Percentiles rank a stretch among this genome's conserved stretches.
These are phyloP conservation scores for Papiliotrema terrestris DNA, from an alignment of 1,284 basidiomycete genomes.

Conservation along the genomic window DNA sequence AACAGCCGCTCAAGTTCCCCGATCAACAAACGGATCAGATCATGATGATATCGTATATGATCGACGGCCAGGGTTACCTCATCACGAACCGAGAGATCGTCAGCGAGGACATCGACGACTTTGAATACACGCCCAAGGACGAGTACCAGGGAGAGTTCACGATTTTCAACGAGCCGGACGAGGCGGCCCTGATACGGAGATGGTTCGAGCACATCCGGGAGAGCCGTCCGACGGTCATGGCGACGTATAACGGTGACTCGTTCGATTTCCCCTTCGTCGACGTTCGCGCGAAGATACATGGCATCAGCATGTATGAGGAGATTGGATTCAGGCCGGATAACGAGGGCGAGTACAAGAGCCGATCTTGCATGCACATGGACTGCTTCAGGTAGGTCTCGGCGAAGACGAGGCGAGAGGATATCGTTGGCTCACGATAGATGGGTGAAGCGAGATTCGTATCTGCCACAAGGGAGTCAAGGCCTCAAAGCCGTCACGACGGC, in stretches of 20 bases:
- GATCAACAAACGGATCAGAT: conserved; percentile 95
- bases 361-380: conserved; percentile 96
- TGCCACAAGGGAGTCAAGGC: conserved; percentile 97
- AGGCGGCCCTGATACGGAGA: conserved; percentile 75
- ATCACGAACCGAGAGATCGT: conserved; percentile 98
- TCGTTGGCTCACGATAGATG: conserved; percentile 53
- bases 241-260: conserved; percentile 98
- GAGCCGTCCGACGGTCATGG: conserved; percentile 92
- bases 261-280: conserved; percentile 99
- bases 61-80: conserved; percentile 74
- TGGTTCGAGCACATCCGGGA: conserved; percentile 95
- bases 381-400: conserved; percentile 67
- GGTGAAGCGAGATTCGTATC: conserved; percentile 99
- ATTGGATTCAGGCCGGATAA: conserved; percentile 87
- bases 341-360: conserved; percentile 94
- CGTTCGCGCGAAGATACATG: conserved; percentile 78
- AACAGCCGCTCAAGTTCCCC: conserved; percentile 97
- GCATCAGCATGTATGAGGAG: conserved; percentile 94
- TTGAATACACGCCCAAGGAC: conserved; percentile 97
- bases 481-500: conserved; percentile 96
- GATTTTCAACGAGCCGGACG: conserved; percentile 91
- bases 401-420: conserved; percentile 3
- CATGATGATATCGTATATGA: conserved; percentile 92
- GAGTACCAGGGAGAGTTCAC: conserved; percentile 97
- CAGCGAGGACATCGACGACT: conserved; percentile 95